Conservation (phyloP, 768 basidiomycete species). For the Trametes sanguinea region DNA sequence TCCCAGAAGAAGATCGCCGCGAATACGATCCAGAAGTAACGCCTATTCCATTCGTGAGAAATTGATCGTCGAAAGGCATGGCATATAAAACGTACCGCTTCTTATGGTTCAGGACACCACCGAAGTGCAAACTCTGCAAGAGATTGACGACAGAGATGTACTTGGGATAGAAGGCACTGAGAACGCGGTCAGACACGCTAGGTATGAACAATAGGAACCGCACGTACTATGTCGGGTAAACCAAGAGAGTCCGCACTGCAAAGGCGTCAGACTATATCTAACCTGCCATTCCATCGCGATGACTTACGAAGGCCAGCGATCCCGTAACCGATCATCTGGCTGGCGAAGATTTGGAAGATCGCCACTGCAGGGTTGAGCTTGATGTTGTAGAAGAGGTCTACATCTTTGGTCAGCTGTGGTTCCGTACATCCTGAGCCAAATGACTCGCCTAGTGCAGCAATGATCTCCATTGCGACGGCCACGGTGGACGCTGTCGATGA, state of each 20-base stretch:
- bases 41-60: constrained; percentile 22
- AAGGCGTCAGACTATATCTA: not conserved
- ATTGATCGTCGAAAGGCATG: not conserved
- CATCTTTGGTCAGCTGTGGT: not conserved
- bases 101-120: constrained; percentile 51
- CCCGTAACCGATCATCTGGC: constrained; percentile 42
- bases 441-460: constrained; percentile 53
- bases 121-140: constrained; percentile 54
- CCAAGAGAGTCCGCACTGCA: constrained; percentile 48
- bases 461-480: constrained; percentile 59
- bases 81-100: constrained; percentile 32
- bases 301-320: constrained; percentile 33
- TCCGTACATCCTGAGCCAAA: not conserved
- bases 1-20: constrained; percentile 52
- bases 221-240: constrained; percentile 52
- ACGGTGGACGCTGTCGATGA: constrained; percentile 59
- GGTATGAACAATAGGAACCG: not conserved
- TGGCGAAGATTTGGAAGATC: constrained; percentile 58
- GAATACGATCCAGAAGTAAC: constrained; percentile 59
- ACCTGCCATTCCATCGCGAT: not conserved
- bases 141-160: constrained; percentile 55
- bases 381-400: constrained; percentile 55
- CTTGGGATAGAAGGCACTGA: constrained; percentile 49
- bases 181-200: not conserved
- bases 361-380: constrained; percentile 51